Evolutionary conservation across 2,329 filamentous ascomycete species (phyloP).

Genomic region (Dothiorella sarmentorum): DNA sequence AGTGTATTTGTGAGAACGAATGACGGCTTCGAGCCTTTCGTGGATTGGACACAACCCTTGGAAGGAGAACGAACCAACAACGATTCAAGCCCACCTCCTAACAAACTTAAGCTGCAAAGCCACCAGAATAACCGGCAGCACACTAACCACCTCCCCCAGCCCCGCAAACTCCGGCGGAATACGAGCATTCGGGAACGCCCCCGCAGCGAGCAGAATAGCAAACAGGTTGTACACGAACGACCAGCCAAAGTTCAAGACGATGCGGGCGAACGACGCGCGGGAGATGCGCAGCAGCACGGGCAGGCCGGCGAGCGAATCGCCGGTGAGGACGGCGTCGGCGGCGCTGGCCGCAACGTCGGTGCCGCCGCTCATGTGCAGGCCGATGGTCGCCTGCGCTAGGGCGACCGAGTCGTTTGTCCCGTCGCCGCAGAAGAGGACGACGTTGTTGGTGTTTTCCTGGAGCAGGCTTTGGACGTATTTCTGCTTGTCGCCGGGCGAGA

Average conservation of each 20-base stretch:
- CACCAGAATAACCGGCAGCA: constrained; percentile 63
- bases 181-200: constrained; percentile 57
- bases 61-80: no score
- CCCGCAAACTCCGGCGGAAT: constrained; percentile 64
- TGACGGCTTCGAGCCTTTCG: no score
- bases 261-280: constrained; percentile 35
- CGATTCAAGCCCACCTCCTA: neutral
- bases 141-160: constrained; percentile 69
- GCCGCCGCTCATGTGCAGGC: constrained; percentile 58
- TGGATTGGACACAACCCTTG: no score
- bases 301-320: constrained; percentile 32
- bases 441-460: neutral
- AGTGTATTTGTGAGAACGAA: no score
- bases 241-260: constrained; percentile 67
- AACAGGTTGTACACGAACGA: constrained; percentile 66
- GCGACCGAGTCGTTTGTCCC: constrained; percentile 77
- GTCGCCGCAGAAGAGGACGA: constrained; percentile 61
- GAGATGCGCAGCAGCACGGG: constrained; percentile 56
- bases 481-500: constrained; percentile 54
- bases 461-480: constrained; percentile 44
- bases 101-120: constrained; percentile 49
- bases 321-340: constrained; percentile 48
- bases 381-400: constrained; percentile 66
- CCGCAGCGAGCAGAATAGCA: constrained; percentile 64
- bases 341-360: constrained; percentile 64